Evolutionary conservation across 805 yeast genomes (phyloP).

Genomic region (Zygosaccharomyces pseudorouxii): DNA sequence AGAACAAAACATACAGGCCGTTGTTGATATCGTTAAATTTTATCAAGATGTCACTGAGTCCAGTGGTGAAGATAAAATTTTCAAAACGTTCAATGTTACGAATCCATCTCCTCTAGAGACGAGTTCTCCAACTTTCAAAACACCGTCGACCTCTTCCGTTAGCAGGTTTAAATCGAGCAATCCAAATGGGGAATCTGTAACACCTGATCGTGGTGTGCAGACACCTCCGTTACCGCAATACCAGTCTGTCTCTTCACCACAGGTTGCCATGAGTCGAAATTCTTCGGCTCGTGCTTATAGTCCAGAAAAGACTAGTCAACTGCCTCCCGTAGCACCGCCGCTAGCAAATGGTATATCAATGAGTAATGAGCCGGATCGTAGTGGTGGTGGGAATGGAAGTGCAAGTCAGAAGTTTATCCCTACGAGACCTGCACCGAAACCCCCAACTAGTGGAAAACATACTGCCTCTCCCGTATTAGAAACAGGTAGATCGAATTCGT

Average conservation of each 20-base stretch:
- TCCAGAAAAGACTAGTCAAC: not conserved
- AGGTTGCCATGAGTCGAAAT: conserved; percentile 3
- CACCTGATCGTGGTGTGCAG: conserved; percentile 21
- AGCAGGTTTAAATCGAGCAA: conserved; percentile 12
- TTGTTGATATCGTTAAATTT: conserved; percentile 83
- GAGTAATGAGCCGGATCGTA: not conserved
- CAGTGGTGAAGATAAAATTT: conserved; percentile 39
- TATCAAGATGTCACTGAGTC: conserved; percentile 56
- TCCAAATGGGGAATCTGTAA: conserved; percentile 27
- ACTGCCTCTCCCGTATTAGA: conserved; percentile 3
- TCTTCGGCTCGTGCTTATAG: conserved; percentile 5
- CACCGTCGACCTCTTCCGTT: conserved; percentile 28
- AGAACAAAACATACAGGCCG: conserved; percentile 89
- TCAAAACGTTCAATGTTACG: conserved; percentile 36
- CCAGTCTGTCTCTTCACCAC: conserved; percentile 10
- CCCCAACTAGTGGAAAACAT: conserved; percentile 34
- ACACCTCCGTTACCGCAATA: conserved; percentile 17
- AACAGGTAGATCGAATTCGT: conserved; percentile 3
- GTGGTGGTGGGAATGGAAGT: not conserved
- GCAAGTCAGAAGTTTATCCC: conserved; percentile 49
- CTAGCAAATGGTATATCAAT: not conserved
- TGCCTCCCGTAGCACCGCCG: not conserved
- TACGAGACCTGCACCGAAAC: conserved; percentile 65
- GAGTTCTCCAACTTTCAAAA: conserved; percentile 33
- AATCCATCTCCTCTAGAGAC: conserved; percentile 24